A percentile compares a stretch with the other conserved stretches of the same genome.
Evolutionary conservation across 768 basidiomycete genomes (phyloP).

Genomic region (Tricholoma hemisulphureum): DNA sequence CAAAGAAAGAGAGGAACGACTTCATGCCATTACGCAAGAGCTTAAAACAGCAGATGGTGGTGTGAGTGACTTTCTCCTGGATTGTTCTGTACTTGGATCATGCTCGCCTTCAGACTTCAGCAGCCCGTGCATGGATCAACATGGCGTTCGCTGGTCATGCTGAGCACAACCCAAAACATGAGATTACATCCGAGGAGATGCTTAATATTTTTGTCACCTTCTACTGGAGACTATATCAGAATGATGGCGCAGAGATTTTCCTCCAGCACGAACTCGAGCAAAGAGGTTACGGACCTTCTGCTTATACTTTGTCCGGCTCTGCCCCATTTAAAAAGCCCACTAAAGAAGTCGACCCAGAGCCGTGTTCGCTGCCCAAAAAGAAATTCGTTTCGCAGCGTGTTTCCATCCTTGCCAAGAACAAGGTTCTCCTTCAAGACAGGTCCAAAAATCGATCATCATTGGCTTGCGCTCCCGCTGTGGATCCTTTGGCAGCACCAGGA

Average conservation of each 20-base stretch:
- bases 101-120: conserved; percentile 6
- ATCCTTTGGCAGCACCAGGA: not conserved
- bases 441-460: not conserved
- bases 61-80: not conserved
- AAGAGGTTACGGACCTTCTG: conserved; percentile 11
- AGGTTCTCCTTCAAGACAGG: not conserved
- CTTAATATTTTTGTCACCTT: conserved; percentile 18
- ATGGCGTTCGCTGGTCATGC: conserved; percentile 9
- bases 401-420: not conserved
- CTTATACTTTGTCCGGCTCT: not conserved
- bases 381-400: not conserved
- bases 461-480: too few relatives aligned
- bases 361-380: not conserved
- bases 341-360: too few relatives aligned
- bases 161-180: not conserved
- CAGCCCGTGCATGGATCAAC: conserved; percentile 13
- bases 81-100: not conserved
- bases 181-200: conserved; percentile 4
- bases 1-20: not conserved
- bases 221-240: conserved; percentile 21
- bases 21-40: conserved; percentile 1
- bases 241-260: conserved; percentile 16
- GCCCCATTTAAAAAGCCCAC: not conserved
- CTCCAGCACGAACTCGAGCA: conserved; percentile 5
- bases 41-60: not conserved